These are phyloP conservation scores for Lupinus albus DNA, from an alignment of 306 rosid genomes.

Conservation along the genomic window DNA sequence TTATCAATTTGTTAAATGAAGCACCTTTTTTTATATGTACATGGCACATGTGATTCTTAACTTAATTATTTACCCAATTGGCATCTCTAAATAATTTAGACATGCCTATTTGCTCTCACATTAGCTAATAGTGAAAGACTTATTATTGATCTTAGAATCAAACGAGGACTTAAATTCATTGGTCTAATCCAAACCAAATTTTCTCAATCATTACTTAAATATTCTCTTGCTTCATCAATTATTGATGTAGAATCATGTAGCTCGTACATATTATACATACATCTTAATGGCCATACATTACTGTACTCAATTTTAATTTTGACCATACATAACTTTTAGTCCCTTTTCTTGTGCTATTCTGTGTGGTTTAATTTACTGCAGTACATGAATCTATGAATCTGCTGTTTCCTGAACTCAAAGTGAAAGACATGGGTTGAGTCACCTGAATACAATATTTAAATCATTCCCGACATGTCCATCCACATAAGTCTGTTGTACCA, in stretches of 20 bases:
- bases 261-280: neutral
- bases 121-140: slow-evolving; percentile 15
- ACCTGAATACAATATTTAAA: too few relatives aligned
- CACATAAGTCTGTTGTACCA: too few relatives aligned
- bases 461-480: too few relatives aligned
- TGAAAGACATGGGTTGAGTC: too few relatives aligned
- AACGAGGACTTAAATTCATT: slow-evolving; percentile 24
- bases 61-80: neutral
- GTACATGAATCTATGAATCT: slow-evolving; percentile 31
- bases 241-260: slow-evolving; percentile 34
- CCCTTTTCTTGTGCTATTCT: slow-evolving; percentile 20
- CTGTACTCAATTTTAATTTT: slow-evolving; percentile 12
- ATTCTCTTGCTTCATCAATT: slow-evolving; percentile 32
- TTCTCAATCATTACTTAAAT: slow-evolving; percentile 20
- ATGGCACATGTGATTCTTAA: slow-evolving; percentile 25
- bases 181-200: slow-evolving; percentile 37
- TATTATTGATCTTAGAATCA: neutral
- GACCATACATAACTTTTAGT: neutral
- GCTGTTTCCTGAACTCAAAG: slow-evolving; percentile 18
- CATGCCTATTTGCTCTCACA: slow-evolving; percentile 28
- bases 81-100: slow-evolving; percentile 25
- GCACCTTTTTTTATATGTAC: slow-evolving; percentile 30
- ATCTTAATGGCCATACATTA: neutral
- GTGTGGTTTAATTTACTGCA: neutral
- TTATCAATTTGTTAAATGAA: slow-evolving; percentile 32